Percentiles rank a stretch among this genome's conserved stretches.
phyloP scores from a whole-genome alignment of 345 rosid genomes.

The Xanthoceras sorbifolium region DNA sequence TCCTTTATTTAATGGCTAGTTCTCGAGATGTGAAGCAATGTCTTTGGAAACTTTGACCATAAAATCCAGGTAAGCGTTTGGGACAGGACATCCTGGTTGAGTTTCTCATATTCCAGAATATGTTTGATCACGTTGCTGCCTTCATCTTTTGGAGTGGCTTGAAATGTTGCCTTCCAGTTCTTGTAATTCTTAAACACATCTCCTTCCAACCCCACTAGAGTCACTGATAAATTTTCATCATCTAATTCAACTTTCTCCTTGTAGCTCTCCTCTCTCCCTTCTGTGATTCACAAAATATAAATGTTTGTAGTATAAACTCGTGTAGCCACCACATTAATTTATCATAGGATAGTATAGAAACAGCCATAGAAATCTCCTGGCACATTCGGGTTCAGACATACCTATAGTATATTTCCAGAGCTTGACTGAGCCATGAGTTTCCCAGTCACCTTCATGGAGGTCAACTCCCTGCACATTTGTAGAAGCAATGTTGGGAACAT shows the following conservation, averaged over 20 bases:
- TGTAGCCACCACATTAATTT: no score
- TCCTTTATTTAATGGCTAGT: no score
- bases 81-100: constrained; percentile 26
- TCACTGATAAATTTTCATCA: constrained; percentile 25
- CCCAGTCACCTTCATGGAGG: constrained; percentile 43
- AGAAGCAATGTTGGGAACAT: constrained; percentile 23
- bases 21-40: no score
- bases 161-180: constrained; percentile 17
- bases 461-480: constrained; percentile 21
- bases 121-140: constrained; percentile 14
- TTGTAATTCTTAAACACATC: constrained; percentile 32
- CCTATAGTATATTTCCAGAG: no score
- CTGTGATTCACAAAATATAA: constrained; percentile 9
- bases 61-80: constrained; percentile 25
- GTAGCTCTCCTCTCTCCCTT: constrained; percentile 27
- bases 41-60: no score
- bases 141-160: constrained; percentile 8
- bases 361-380: no score
- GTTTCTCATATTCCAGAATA: constrained; percentile 35
- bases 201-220: constrained; percentile 32
- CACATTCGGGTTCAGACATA: no score
- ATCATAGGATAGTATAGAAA: no score
- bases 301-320: no score
- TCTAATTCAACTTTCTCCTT: constrained; percentile 32
- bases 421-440: not conserved